These are phyloP conservation scores for Filobasidium wieringae DNA, from an alignment of 768 basidiomycete species.

Conservation along the genomic window DNA sequence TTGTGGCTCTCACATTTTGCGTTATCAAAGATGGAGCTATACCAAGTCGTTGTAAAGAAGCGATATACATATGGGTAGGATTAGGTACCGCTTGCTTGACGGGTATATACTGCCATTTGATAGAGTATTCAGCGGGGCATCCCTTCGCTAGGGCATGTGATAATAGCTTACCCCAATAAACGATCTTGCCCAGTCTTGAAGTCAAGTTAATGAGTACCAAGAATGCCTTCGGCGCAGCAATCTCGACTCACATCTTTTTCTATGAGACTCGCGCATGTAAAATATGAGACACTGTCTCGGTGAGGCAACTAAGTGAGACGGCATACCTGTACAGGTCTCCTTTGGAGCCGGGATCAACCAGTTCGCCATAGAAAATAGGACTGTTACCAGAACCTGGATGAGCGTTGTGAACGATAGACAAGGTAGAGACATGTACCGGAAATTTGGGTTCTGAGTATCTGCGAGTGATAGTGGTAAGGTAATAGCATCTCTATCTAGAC, in stretches of 20 bases:
- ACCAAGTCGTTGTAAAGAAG: constrained; percentile 62
- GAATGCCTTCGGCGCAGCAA: no score
- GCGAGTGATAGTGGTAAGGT: not conserved
- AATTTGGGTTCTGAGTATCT: constrained; percentile 38
- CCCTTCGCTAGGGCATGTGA: not conserved
- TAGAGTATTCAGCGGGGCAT: no score
- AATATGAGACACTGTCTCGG: not conserved
- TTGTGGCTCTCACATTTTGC: constrained; percentile 35
- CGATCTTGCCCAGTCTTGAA: constrained; percentile 50
- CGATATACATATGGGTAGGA: constrained; percentile 74
- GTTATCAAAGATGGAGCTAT: constrained; percentile 60
- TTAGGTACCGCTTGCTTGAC: constrained; percentile 76
- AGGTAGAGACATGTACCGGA: constrained; percentile 15
- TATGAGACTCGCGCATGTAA: constrained; percentile 27
- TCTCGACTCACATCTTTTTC: constrained; percentile 52
- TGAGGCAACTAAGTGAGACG: not conserved
- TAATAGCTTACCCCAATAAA: constrained; percentile 26
- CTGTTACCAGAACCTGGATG: constrained; percentile 10
- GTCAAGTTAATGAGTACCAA: not conserved
- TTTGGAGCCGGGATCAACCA: constrained; percentile 57
- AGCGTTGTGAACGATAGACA: not conserved
- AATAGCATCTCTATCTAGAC: not conserved
- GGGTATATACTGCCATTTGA: constrained; percentile 69
- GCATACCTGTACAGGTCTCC: constrained; percentile 59
- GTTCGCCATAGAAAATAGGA: constrained; percentile 60